A percentile compares a stretch with the other conserved stretches of the same genome.
Conservation (phyloP, 2,329 filamentous ascomycete genomes). For the Talaromyces sp. region DNA sequence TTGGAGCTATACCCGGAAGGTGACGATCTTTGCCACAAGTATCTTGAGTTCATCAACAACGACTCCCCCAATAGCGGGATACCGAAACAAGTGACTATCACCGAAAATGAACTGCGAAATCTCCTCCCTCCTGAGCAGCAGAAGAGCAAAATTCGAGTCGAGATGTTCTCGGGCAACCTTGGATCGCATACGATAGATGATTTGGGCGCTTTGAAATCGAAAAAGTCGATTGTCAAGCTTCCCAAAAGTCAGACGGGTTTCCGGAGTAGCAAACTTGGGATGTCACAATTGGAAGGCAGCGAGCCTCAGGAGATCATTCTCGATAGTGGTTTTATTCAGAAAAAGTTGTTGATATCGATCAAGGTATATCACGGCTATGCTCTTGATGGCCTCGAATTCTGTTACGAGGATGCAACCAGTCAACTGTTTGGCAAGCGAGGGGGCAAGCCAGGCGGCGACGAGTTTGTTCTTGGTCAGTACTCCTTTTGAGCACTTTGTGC, state of each 20-base stretch:
- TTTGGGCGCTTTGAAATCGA: slow-evolving; percentile 65
- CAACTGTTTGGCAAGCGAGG: slow-evolving; percentile 83
- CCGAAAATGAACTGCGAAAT: slow-evolving; percentile 68
- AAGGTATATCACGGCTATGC: slow-evolving; percentile 72
- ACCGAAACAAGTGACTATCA: slow-evolving; percentile 69
- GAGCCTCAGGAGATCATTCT: slow-evolving; percentile 70
- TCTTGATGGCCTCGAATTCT: slow-evolving; percentile 84
- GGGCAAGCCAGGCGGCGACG: slow-evolving; percentile 64
- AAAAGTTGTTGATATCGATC: slow-evolving; percentile 70
- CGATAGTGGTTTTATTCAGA: slow-evolving; percentile 62
- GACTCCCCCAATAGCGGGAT: slow-evolving; percentile 55
- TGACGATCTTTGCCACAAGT: slow-evolving; percentile 74
- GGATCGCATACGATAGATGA: slow-evolving; percentile 75
- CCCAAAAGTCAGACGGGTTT: slow-evolving; percentile 71
- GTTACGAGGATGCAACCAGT: slow-evolving; percentile 79
- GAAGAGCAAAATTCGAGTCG: slow-evolving; percentile 61
- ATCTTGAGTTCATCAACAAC: slow-evolving; percentile 72
- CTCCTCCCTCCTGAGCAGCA: slow-evolving; percentile 71
- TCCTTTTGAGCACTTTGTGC: not conserved
- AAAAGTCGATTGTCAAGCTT: slow-evolving; percentile 69
- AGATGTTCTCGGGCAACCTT: slow-evolving; percentile 72
- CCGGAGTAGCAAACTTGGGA: slow-evolving; percentile 69
- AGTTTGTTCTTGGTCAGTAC: slow-evolving; percentile 70
- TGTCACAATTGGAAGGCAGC: slow-evolving; percentile 66
- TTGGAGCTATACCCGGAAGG: slow-evolving; percentile 76